phyloP scores from a whole-genome alignment of 75 land plant species.

The Cunninghamia lanceolata region DNA sequence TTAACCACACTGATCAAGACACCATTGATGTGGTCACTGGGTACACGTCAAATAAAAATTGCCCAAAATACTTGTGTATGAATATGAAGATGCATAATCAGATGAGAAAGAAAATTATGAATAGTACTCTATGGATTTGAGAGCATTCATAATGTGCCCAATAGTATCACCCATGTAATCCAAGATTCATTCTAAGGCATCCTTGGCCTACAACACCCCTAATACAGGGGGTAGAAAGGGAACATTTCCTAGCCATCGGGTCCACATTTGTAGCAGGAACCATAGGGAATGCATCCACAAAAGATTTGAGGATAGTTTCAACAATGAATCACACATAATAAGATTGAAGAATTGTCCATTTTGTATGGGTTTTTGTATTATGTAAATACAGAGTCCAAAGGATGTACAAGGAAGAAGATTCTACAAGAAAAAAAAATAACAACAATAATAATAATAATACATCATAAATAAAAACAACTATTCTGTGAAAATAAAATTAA shows the following conservation, averaged over 20 bases:
- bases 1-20: too few species aligned
- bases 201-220: too few species aligned
- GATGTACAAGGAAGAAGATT: not conserved
- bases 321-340: not conserved
- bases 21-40: too few species aligned
- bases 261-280: not conserved
- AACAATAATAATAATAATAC: not conserved
- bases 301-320: too few species aligned
- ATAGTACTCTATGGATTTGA: not conserved
- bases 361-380: not conserved
- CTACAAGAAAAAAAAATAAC: not conserved
- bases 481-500: not conserved
- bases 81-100: not conserved
- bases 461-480: not conserved
- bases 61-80: too few species aligned
- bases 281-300: not conserved
- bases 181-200: too few species aligned
- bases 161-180: not conserved
- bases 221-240: too few species aligned
- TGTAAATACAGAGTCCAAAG: not conserved
- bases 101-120: not conserved
- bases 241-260: not conserved
- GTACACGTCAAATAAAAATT: too few species aligned
- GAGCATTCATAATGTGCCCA: not conserved
- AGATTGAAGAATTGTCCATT: not conserved